Evolutionary conservation across 2,329 filamentous ascomycete species (phyloP).

Genomic region (Hortaea sp.): DNA sequence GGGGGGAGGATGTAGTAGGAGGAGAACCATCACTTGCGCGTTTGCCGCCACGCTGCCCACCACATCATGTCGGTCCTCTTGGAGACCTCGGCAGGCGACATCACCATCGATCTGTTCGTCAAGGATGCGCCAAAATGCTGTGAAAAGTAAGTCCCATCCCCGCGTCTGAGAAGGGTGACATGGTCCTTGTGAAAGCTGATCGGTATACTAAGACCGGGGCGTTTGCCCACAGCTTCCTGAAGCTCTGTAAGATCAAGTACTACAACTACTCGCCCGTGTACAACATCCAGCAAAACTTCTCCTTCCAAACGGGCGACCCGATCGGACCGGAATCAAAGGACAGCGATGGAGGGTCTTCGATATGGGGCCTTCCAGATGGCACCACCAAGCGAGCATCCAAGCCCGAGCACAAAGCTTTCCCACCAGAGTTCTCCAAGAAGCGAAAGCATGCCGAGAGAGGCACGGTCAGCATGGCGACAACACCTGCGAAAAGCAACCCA

Average conservation of each 20-base stretch:
- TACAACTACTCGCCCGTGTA: conserved; percentile 96
- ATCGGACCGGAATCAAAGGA: conserved; percentile 74
- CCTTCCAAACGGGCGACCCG: conserved; percentile 91
- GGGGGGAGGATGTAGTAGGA: too few relatives aligned
- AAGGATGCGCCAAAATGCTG: conserved; percentile 85
- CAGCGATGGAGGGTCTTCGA: conserved; percentile 85
- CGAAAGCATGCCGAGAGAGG: conserved; percentile 81
- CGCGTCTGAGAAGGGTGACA: neutral
- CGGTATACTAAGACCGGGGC: conserved; percentile 41
- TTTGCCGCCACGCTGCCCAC: too few relatives aligned
- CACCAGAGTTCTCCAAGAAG: conserved; percentile 75
- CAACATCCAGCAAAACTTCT: conserved; percentile 88
- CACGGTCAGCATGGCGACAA: conserved; percentile 97
- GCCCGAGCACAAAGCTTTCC: conserved; percentile 43
- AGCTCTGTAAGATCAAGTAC: conserved; percentile 98
- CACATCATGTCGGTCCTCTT: conserved; percentile 75
- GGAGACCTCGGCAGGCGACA: conserved; percentile 85
- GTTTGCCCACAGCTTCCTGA: conserved; percentile 64
- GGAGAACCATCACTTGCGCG: too few relatives aligned
- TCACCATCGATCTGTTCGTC: conserved; percentile 85
- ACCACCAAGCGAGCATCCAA: conserved; percentile 54
- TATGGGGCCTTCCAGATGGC: conserved; percentile 74
- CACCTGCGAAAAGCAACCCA: conserved; percentile 61
- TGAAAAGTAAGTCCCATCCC: conserved; percentile 68
- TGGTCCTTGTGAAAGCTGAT: conserved; percentile 39